These are phyloP conservation scores for Ettlia oleoabundans DNA, from an alignment of 139 green algal species.

Conservation along the genomic window DNA sequence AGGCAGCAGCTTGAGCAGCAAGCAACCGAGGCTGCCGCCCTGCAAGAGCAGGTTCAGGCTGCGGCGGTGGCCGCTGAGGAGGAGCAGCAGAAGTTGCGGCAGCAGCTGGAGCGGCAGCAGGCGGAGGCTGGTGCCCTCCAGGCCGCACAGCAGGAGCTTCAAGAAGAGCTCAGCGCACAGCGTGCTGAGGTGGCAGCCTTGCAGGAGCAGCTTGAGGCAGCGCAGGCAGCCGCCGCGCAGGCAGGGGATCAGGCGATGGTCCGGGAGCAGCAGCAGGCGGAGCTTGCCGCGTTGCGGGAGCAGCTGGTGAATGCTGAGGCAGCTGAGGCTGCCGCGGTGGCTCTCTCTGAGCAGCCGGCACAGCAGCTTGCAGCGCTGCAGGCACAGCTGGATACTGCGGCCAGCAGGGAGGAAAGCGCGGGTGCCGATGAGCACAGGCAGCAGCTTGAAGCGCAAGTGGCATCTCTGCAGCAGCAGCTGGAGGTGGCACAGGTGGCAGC, in stretches of 20 bases:
- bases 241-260: background rate
- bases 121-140: background rate
- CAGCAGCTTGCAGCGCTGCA: background rate
- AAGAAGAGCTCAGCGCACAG: background rate
- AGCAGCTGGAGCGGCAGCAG: conserved; percentile 5
- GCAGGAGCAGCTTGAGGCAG: conserved; percentile 11
- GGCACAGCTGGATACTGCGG: background rate
- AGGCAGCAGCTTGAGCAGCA: background rate
- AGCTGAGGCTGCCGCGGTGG: background rate
- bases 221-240: background rate
- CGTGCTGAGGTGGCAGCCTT: background rate
- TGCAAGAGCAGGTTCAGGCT: background rate
- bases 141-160: background rate
- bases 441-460: background rate
- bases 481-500: background rate
- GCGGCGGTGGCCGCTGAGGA: background rate
- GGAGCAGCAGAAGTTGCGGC: background rate
- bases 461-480: background rate
- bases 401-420: background rate
- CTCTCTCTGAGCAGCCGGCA: background rate
- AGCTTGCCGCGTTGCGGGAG: background rate
- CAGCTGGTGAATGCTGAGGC: background rate
- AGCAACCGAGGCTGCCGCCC: background rate
- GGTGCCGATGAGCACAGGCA: background rate
- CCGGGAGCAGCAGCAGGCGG: background rate